Base-by-base conservation (phyloP, 331 rosid genomes). In the Acacia pycnantha region DNA sequence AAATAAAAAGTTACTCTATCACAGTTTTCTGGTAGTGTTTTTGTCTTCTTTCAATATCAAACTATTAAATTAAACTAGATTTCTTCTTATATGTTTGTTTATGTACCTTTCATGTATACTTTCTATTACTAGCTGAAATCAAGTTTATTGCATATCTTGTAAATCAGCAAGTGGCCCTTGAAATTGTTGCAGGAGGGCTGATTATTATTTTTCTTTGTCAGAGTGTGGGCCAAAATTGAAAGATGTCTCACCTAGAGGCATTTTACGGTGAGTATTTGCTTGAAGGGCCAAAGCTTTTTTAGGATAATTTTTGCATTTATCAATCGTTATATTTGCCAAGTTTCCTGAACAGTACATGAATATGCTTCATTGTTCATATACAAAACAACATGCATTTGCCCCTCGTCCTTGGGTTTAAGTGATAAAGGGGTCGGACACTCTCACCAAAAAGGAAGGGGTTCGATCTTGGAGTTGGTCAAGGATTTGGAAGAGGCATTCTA, bases 161-260 rank as follows among this genome's bases (percentile, higher is more conserved):
- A 79, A 95, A 95, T 83, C 98, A 95, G 83, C 96, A 87, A 89
- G 96, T 90, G 79, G 97, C 98, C 67, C 93, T 93, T 62, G 98
- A 95, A 78, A 91, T 95, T 68, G 88, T 93, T 73, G 98, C 98
- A 35, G 65, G 90, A 31, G 98, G 92, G 86, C 70, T 84, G 70
- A 94, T 95, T 44, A 93, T 97, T 2, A 91, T 95, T 86, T 85
- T 93, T 29, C 91, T 95, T 95, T 95, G 98, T 93, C 59, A 1
- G 97, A 95, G 62, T 91, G 93, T 79, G 97, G 98, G 70, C 93
- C 97, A 73, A 88, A 91, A 79, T 85, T 95, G 79, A 93, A 93
- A 77, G 97, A 90, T 77, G 93, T 93, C 76, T 86, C 98, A 3
- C 98, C 98, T 12, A 93, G 87, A 85, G 98, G 97, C 62, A 33